Base-by-base conservation (phyloP, 306 rosid genomes). In the Rosa persica region DNA sequence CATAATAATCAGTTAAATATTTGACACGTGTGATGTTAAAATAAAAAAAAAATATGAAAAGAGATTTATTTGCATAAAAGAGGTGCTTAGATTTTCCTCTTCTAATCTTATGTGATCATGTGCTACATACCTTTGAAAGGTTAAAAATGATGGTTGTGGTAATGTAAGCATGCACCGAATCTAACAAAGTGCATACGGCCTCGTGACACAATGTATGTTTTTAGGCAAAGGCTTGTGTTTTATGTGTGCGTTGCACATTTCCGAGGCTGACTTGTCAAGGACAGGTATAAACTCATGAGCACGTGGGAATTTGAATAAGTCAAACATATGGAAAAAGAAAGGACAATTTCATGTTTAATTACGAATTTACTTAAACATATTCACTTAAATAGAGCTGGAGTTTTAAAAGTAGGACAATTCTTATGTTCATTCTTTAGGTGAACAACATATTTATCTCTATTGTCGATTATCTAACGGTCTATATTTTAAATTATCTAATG, bases 181-280 rank as follows among this genome's bases (percentile, higher is more conserved):
- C 5, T 22, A 25, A 27, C 36, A 30, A 4, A 44, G 71, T 25
- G 60, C 76, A 57, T n/a, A 72, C 22, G 66, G 71, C 22, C 20
- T 66, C 36, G 52, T 80, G 83, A 40, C 66, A 49, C 4, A 27
- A 23, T 10, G 65, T 20, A 43, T 39, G n/a, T 64, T 62, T 1
- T 13, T 22, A 30, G 5, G 65, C 71, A 52, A 58, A n/a, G 20
- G 75, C 71, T 66, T 22, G 80, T 80, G 72, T 23, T 16, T 57
- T 10, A 1, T 68, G 83, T 68, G 72, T 46, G 83, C 15, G 1
- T 46, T 65, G 67, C 74, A 65, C 58, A 52, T 72, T 80, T 39
- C 25, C 20, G 10, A 25, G 66, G 75, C 82, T 79, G 77, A 74
- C 43, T 72, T 73, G 74, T 51, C 5, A 3, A 6, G 54, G 5